These are phyloP conservation scores for Inonotus hispidus DNA, from an alignment of 1,284 basidiomycete genomes.

Conservation along the genomic window DNA sequence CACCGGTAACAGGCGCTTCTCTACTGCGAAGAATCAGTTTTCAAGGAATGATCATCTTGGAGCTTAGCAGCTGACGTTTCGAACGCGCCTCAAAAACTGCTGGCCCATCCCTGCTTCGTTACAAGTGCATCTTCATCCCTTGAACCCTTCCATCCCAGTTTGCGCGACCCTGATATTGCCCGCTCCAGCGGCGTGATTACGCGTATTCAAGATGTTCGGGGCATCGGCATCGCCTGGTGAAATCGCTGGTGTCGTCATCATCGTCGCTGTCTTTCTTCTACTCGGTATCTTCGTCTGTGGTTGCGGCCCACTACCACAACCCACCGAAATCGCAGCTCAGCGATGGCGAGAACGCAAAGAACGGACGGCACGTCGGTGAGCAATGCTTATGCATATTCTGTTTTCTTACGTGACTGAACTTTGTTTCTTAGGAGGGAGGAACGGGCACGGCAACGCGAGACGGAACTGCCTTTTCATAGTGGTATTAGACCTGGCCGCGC, in stretches of 20 bases:
- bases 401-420: background rate
- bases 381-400: background rate
- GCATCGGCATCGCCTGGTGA: background rate
- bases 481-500: background rate
- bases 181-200: background rate
- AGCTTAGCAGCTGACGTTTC: background rate
- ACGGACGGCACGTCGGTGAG: background rate
- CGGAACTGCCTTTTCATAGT: background rate
- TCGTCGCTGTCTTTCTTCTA: slow-evolving; percentile 1
- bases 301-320: background rate
- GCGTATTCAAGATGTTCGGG: background rate
- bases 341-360: background rate
- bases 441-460: background rate
- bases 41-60: background rate
- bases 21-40: background rate
- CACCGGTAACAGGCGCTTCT: background rate
- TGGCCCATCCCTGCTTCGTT: too few relatives aligned
- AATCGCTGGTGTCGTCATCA: slow-evolving; percentile 4
- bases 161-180: background rate
- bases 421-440: background rate
- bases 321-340: slow-evolving; percentile 1
- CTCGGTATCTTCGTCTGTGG: slow-evolving; percentile 7
- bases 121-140: background rate
- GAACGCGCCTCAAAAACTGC: background rate
- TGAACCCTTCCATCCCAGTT: background rate